Conservation (phyloP, 768 basidiomycete genomes). For the Hydnomerulius pinastri region DNA sequence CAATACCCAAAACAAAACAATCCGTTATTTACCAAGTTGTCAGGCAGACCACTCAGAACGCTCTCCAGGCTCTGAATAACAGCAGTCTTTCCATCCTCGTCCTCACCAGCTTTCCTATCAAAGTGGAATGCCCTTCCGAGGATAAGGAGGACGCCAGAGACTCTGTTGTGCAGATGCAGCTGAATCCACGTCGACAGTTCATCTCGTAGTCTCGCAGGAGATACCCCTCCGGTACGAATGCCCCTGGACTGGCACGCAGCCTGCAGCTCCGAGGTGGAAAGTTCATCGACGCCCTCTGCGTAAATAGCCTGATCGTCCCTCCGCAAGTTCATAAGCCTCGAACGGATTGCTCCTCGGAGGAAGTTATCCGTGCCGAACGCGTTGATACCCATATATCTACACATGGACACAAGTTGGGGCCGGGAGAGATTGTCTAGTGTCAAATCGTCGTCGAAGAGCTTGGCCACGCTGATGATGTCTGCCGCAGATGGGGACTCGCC, state of each 20-base stretch:
- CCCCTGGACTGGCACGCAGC: slow-evolving; percentile 93
- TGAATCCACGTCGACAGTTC: slow-evolving; percentile 93
- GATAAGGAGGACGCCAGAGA: slow-evolving; percentile 92
- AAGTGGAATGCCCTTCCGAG: slow-evolving; percentile 96
- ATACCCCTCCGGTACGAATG: slow-evolving; percentile 84
- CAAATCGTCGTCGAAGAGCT: slow-evolving; percentile 96
- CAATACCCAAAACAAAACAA: background rate
- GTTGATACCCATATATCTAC: slow-evolving; percentile 96
- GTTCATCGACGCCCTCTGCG: slow-evolving; percentile 83
- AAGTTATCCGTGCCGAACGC: slow-evolving; percentile 99
- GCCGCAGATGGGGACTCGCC: slow-evolving; percentile 88
- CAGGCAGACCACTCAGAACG: slow-evolving; percentile 90
- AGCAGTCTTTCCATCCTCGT: slow-evolving; percentile 80
- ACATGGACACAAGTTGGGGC: slow-evolving; percentile 98
- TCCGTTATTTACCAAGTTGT: slow-evolving; percentile 73
- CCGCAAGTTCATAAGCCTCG: slow-evolving; percentile 77
- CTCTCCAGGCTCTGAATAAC: slow-evolving; percentile 83
- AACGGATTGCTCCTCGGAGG: slow-evolving; percentile 87
- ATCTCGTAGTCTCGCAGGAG: slow-evolving; percentile 84
- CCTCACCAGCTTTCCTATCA: slow-evolving; percentile 70
- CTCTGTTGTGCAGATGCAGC: slow-evolving; percentile 84
- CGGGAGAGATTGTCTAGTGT: slow-evolving; percentile 97
- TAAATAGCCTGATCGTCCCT: slow-evolving; percentile 94
- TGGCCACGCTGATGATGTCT: slow-evolving; percentile 93
- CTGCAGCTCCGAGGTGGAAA: slow-evolving; percentile 91